Evolutionary conservation across 192 early-diverging fungal genomes (phyloP).

Genomic region (Coemansia nantahalensis): DNA sequence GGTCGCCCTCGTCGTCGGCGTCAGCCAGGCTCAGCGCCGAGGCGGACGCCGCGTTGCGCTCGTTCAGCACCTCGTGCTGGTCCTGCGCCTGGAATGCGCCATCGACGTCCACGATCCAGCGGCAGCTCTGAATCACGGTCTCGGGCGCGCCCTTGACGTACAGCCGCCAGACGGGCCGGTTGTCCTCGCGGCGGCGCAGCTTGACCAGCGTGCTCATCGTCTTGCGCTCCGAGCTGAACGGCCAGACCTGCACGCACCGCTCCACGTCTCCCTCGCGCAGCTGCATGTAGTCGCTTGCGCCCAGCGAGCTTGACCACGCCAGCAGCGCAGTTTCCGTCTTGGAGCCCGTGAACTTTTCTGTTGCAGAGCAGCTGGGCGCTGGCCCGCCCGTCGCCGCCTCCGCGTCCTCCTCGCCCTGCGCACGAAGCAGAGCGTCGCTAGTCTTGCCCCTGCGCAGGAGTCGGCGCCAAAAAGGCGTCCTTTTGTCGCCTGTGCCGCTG

Average conservation of each 20-base stretch:
- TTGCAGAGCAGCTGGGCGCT: slow-evolving; percentile 8
- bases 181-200: slow-evolving; percentile 51
- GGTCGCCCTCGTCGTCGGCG: slow-evolving; percentile 17
- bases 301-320: slow-evolving; percentile 65
- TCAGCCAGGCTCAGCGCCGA: slow-evolving; percentile 6
- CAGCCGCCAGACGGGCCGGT: slow-evolving; percentile 63
- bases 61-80: slow-evolving; percentile 40
- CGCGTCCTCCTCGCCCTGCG: no score
- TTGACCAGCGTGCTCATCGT: slow-evolving; percentile 85
- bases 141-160: slow-evolving; percentile 96
- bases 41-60: background rate
- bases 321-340: slow-evolving; percentile 96
- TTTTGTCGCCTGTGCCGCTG: slow-evolving; percentile 8
- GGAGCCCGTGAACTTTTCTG: slow-evolving; percentile 72
- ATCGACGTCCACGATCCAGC: slow-evolving; percentile 56
- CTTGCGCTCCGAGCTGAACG: slow-evolving; percentile 93
- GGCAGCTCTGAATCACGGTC: slow-evolving; percentile 69
- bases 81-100: slow-evolving; percentile 53
- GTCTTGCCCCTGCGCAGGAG: slow-evolving; percentile 11
- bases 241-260: slow-evolving; percentile 69
- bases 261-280: slow-evolving; percentile 62
- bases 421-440: no score
- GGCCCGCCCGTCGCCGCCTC: slow-evolving; percentile 32
- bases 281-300: slow-evolving; percentile 60
- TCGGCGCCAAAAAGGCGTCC: slow-evolving; percentile 25